Conservation (phyloP, 352 stramenopile genomes). For the Globisporangium megalacanthum region DNA sequence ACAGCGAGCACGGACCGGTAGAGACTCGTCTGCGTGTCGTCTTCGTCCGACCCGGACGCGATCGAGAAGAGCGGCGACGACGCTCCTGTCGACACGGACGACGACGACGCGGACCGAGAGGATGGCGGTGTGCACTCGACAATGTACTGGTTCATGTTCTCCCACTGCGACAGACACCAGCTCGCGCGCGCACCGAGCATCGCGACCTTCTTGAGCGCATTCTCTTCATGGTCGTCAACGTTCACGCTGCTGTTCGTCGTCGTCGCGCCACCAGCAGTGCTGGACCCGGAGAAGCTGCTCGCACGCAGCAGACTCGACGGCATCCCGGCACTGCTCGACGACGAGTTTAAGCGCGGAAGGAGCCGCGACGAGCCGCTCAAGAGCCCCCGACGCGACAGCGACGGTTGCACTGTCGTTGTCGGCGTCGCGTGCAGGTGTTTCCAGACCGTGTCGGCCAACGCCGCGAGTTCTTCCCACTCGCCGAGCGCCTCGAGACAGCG, state of each 20-base stretch:
- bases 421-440: slow-evolving; percentile 19
- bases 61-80: slow-evolving; percentile 5
- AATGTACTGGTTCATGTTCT: slow-evolving; percentile 80
- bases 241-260: neutral
- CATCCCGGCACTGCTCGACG: slow-evolving; percentile 7
- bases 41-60: slow-evolving; percentile 12
- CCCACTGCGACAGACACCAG: slow-evolving; percentile 82
- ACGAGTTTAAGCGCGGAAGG: slow-evolving; percentile 7
- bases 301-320: slow-evolving; percentile 16
- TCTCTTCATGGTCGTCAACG: slow-evolving; percentile 42
- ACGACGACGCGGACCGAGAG: neutral
- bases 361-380: slow-evolving; percentile 3
- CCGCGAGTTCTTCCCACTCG: slow-evolving; percentile 92
- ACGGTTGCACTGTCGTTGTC: slow-evolving; percentile 1
- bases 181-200: slow-evolving; percentile 82
- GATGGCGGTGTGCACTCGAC: slow-evolving; percentile 25
- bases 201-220: slow-evolving; percentile 52
- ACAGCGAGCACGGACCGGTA: slow-evolving; percentile 92
- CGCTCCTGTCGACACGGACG: neutral
- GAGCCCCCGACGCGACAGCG: slow-evolving; percentile 2
- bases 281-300: slow-evolving; percentile 32
- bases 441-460: slow-evolving; percentile 80
- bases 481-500: slow-evolving; percentile 95
- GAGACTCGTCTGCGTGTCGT: slow-evolving; percentile 39
- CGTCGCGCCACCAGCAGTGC: neutral